Percentiles rank a stretch among this genome's conserved stretches.
phyloP scores from a whole-genome alignment of 768 basidiomycete species.

The Pleurotus salmoneostramineus region DNA sequence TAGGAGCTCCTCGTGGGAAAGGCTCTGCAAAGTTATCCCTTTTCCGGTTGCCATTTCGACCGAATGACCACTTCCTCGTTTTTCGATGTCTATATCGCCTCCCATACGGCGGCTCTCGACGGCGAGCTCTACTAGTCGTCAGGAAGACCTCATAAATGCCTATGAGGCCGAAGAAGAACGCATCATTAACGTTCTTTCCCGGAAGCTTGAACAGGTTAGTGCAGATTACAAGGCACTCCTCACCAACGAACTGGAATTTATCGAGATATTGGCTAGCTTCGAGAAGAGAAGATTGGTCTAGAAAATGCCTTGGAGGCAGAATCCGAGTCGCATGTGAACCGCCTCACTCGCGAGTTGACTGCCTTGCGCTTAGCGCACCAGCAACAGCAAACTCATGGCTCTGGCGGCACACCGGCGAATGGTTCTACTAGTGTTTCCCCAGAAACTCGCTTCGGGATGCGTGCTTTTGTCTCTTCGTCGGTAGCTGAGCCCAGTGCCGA shows the following conservation, averaged over 20 bases:
- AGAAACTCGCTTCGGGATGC: conserved; percentile 24
- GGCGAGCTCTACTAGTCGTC: conserved; percentile 49
- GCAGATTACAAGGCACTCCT: background rate
- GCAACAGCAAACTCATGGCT: conserved; percentile 30
- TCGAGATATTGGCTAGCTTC: conserved; percentile 40
- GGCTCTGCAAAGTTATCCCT: no score
- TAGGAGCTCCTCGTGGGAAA: no score
- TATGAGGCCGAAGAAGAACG: conserved; percentile 91
- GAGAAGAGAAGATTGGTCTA: conserved; percentile 80
- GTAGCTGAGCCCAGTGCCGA: conserved; percentile 36
- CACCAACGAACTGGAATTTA: background rate
- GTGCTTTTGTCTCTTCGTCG: conserved; percentile 20
- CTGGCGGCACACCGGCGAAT: conserved; percentile 11
- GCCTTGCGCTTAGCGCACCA: conserved; percentile 60
- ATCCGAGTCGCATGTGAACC: conserved; percentile 81
- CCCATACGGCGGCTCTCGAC: conserved; percentile 58
- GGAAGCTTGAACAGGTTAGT: conserved; percentile 79
- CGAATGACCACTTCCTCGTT: background rate
- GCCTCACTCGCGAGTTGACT: conserved; percentile 66
- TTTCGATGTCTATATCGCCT: conserved; percentile 42
- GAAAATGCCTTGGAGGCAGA: conserved; percentile 84
- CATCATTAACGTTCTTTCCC: conserved; percentile 77
- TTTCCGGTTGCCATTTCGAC: no score
- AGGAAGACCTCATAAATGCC: conserved; percentile 81
- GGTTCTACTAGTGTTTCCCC: conserved; percentile 26